Conservation (phyloP, 805 yeast species). For the Nakazawaea siamensis region DNA sequence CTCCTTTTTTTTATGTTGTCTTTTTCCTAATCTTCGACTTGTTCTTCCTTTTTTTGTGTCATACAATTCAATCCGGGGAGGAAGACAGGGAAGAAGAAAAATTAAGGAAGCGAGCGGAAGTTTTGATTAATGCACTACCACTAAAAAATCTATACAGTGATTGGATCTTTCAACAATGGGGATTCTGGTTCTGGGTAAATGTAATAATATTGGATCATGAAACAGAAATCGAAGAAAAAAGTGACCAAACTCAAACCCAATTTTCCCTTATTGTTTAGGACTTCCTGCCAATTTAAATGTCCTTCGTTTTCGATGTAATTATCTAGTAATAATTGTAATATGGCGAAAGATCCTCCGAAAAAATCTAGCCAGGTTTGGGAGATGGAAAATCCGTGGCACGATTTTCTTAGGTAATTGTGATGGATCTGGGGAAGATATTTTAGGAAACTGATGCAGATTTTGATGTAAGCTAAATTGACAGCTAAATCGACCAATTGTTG, state of each 20-base stretch:
- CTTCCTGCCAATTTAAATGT: conserved; percentile 18
- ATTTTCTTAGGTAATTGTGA: conserved; percentile 30
- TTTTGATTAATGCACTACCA: too few relatives aligned
- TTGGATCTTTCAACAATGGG: too few relatives aligned
- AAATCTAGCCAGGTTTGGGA: conserved; percentile 31
- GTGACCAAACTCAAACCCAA: conserved; percentile 31
- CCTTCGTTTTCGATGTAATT: conserved; percentile 22
- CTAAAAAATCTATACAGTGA: too few relatives aligned
- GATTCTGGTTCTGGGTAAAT: too few relatives aligned
- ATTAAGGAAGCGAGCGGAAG: too few relatives aligned
- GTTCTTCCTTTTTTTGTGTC: too few relatives aligned
- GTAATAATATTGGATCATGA: conserved; percentile 18
- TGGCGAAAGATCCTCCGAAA: conserved; percentile 31
- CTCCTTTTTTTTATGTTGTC: too few relatives aligned
- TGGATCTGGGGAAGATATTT: conserved; percentile 45
- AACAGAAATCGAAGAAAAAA: conserved; percentile 20
- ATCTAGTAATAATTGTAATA: conserved; percentile 31
- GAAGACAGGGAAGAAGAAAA: too few relatives aligned
- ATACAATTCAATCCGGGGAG: too few relatives aligned
- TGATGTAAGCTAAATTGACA: conserved; percentile 32
- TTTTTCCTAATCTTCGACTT: neutral
- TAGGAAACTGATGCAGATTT: conserved; percentile 32
- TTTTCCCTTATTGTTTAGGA: conserved; percentile 34
- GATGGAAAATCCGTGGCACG: conserved; percentile 38
- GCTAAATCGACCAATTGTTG: conserved; percentile 29